Percentiles rank a stretch among this genome's conserved stretches.
These are phyloP conservation scores for Colletotrichum melonis DNA, from an alignment of 2,329 filamentous ascomycete species.

Conservation along the genomic window DNA sequence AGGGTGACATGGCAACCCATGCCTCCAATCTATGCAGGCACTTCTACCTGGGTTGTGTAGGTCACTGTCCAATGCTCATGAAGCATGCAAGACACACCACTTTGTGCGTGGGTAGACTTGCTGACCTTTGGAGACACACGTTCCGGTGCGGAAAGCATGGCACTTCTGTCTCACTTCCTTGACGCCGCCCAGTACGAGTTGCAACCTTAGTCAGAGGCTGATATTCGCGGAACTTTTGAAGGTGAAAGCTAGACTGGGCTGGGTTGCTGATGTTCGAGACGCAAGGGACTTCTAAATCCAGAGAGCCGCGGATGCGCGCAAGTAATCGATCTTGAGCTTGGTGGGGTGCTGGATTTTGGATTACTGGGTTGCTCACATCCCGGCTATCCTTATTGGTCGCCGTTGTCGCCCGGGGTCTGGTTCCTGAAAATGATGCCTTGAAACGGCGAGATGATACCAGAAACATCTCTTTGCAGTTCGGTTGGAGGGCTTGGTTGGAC, in stretches of 20 bases:
- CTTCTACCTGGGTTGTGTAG: too few species aligned
- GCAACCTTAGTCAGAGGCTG: not conserved
- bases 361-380: not conserved
- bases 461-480: not conserved
- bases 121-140: not conserved
- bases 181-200: not conserved
- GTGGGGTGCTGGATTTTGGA: not conserved
- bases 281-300: not conserved
- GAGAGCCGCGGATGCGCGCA: not conserved
- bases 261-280: not conserved
- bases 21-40: not conserved
- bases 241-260: not conserved
- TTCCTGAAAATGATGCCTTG: not conserved
- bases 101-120: not conserved
- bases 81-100: not conserved
- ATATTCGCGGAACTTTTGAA: not conserved
- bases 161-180: not conserved
- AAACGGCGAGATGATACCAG: not conserved
- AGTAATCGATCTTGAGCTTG: not conserved
- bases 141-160: not conserved
- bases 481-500: not conserved
- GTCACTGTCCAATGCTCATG: not conserved
- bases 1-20: not conserved
- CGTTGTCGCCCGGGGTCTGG: not conserved
- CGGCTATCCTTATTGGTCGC: too few species aligned